These are phyloP conservation scores for Tylopilus plumbeoviolaceoides DNA, from an alignment of 768 basidiomycete species.

Conservation along the genomic window DNA sequence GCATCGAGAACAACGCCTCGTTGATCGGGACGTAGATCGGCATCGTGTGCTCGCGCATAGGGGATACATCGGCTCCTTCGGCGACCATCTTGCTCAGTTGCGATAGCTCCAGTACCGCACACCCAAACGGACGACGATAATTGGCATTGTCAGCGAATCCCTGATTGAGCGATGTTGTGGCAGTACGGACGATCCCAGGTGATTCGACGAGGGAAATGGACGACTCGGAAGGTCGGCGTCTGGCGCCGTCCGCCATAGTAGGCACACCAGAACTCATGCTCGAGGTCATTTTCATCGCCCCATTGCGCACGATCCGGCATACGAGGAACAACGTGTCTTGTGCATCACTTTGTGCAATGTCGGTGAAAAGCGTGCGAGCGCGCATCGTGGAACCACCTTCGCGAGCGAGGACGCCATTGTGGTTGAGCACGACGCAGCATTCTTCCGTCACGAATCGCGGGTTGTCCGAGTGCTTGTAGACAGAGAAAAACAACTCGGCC, in stretches of 20 bases:
- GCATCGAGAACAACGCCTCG: slow-evolving; percentile 84
- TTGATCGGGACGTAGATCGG: slow-evolving; percentile 81
- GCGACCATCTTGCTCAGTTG: slow-evolving; percentile 65
- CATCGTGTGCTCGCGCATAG: slow-evolving; percentile 76
- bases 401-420: slow-evolving; percentile 83
- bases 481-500: slow-evolving; percentile 88
- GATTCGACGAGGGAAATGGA: slow-evolving; percentile 38
- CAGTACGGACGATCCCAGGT: slow-evolving; percentile 15
- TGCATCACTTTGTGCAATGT: slow-evolving; percentile 82
- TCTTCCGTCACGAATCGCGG: slow-evolving; percentile 91
- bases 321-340: slow-evolving; percentile 86
- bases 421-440: slow-evolving; percentile 83
- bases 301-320: slow-evolving; percentile 86
- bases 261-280: slow-evolving; percentile 46
- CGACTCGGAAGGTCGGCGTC: slow-evolving; percentile 55
- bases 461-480: slow-evolving; percentile 76
- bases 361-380: slow-evolving; percentile 85
- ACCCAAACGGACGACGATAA: slow-evolving; percentile 91
- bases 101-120: slow-evolving; percentile 84
- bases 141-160: slow-evolving; percentile 37
- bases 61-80: slow-evolving; percentile 60
- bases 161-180: slow-evolving; percentile 24
- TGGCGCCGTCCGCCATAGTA: slow-evolving; percentile 30
- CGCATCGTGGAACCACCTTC: slow-evolving; percentile 57
- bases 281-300: slow-evolving; percentile 71